Conservation (phyloP, 1,284 basidiomycete species). For the Apiotrichum akiyoshidainum region DNA sequence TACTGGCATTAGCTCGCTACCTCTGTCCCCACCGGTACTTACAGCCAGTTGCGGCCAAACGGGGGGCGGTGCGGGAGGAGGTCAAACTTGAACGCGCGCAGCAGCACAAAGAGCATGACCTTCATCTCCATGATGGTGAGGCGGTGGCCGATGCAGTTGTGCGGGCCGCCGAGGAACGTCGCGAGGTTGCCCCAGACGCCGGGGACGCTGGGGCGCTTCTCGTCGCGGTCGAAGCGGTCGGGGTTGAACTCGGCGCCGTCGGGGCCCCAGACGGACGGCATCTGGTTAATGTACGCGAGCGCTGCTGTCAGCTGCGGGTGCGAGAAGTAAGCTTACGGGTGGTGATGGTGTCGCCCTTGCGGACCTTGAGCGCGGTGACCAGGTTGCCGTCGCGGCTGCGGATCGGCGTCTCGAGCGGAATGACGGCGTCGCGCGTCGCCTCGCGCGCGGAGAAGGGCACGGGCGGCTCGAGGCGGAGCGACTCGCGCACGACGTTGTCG, state of each 20-base stretch:
- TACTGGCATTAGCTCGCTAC: constrained; percentile 20
- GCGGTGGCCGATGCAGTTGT: constrained; percentile 61
- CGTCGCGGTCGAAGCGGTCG: constrained; percentile 24
- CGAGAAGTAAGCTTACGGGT: constrained; percentile 54
- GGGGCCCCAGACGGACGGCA: constrained; percentile 62
- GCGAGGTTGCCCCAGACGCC: constrained; percentile 62
- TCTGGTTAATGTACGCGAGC: constrained; percentile 61
- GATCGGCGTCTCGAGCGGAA: constrained; percentile 58
- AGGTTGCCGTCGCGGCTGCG: constrained; percentile 46
- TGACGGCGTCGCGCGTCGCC: constrained; percentile 56
- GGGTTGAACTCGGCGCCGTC: constrained; percentile 63
- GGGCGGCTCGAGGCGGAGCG: constrained; percentile 63
- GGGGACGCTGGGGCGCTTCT: constrained; percentile 48
- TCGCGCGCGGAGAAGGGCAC: constrained; percentile 53
- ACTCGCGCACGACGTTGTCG: constrained; percentile 65
- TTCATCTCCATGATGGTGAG: constrained; percentile 65
- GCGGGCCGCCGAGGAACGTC: constrained; percentile 65
- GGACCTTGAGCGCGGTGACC: constrained; percentile 40
- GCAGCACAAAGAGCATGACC: constrained; percentile 59
- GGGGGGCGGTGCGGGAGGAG: constrained; percentile 48
- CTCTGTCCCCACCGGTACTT: not conserved
- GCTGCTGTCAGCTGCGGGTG: constrained; percentile 37
- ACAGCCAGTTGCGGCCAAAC: constrained; percentile 32
- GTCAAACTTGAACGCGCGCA: constrained; percentile 60
- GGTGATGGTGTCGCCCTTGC: constrained; percentile 39